Percentiles rank a stretch among this genome's conserved stretches.
phyloP scores from a whole-genome alignment of 2,329 filamentous ascomycete genomes.

The Ophiostoma quercus region DNA sequence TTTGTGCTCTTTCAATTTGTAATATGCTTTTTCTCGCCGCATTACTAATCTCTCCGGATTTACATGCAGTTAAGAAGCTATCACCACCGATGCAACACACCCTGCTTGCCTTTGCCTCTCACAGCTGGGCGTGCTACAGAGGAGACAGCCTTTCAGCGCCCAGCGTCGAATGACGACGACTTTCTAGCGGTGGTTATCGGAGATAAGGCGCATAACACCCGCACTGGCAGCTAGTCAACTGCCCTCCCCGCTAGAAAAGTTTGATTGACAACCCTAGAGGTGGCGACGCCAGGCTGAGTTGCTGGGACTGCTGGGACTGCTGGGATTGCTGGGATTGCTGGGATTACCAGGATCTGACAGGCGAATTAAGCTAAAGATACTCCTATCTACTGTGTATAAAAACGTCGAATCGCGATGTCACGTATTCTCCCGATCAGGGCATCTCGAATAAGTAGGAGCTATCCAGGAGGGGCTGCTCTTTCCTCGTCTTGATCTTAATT shows the following conservation, averaged over 20 bases:
- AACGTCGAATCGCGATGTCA: background rate
- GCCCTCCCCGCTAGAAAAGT: background rate
- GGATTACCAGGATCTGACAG: background rate
- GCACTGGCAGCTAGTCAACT: background rate
- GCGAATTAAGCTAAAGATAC: background rate
- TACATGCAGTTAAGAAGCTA: background rate
- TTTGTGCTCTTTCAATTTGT: background rate
- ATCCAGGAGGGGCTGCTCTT: background rate
- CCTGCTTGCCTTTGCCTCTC: background rate
- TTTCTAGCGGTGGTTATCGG: background rate
- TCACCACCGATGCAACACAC: background rate
- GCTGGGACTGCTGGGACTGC: no score
- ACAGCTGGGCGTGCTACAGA: background rate
- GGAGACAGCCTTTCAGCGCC: background rate
- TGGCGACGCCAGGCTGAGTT: no score
- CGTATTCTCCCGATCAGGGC: background rate
- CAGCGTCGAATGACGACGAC: background rate
- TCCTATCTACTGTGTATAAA: background rate
- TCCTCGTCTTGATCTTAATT: background rate
- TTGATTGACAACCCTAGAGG: background rate
- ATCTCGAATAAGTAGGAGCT: background rate
- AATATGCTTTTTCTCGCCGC: background rate
- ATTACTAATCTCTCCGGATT: background rate
- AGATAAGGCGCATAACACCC: constrained; percentile 8
- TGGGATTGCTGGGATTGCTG: no score